These are phyloP conservation scores for Phytomonas francai DNA, from an alignment of 208 protist genomes.

Conservation along the genomic window DNA sequence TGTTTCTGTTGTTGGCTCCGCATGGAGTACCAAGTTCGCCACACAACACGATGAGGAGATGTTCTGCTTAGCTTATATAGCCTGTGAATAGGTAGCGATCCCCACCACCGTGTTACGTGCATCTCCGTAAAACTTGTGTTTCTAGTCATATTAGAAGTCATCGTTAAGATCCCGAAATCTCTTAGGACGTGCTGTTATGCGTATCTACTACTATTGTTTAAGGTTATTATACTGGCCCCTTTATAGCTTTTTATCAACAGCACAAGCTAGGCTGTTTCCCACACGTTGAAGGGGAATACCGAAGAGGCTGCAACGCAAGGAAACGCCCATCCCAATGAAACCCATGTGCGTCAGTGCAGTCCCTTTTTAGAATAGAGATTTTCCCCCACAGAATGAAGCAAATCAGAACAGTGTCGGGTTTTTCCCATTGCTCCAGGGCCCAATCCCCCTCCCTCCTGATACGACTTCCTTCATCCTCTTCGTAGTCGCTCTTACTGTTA, in stretches of 20 bases:
- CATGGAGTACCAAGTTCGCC: too few relatives aligned
- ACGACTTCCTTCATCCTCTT: slow-evolving; percentile 71
- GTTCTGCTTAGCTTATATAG: too few relatives aligned
- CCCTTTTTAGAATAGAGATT: background rate
- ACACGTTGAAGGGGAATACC: background rate
- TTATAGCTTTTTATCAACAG: background rate
- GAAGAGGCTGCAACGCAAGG: background rate
- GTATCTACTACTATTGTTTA: slow-evolving; percentile 16
- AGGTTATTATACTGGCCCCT: background rate
- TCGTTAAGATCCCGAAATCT: slow-evolving; percentile 85
- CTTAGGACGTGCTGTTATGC: slow-evolving; percentile 89
- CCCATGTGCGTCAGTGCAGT: background rate
- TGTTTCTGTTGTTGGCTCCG: too few relatives aligned
- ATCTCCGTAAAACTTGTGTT: slow-evolving; percentile 91
- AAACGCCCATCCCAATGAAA: background rate
- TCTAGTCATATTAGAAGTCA: slow-evolving; percentile 90
- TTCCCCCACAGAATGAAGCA: background rate
- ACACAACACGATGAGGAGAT: too few relatives aligned
- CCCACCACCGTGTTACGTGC: too few relatives aligned
- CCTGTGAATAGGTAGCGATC: too few relatives aligned
- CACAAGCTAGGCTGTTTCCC: background rate
- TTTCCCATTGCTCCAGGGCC: slow-evolving; percentile 17
- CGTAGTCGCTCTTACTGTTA: slow-evolving; percentile 91
- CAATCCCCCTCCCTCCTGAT: slow-evolving; percentile 49
- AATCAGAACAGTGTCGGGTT: slow-evolving; percentile 9